A percentile compares a stretch with the other conserved stretches of the same genome.
phyloP scores from a whole-genome alignment of 495 filamentous ascomycete genomes.

The Stereocaulon alpinum region DNA sequence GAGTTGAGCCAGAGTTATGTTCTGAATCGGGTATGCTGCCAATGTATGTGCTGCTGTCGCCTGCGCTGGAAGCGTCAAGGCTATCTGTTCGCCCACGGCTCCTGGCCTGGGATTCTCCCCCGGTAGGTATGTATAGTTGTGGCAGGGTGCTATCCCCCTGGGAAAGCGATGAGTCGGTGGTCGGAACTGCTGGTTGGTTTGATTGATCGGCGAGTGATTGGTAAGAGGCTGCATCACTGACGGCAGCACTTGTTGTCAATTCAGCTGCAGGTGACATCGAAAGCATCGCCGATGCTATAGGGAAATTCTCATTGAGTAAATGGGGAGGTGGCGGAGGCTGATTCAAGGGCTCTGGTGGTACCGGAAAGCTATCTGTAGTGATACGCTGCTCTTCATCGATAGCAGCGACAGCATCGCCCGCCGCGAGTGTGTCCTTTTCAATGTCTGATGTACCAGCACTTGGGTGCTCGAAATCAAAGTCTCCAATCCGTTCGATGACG shows the following conservation, averaged over 20 bases:
- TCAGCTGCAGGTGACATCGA: background rate
- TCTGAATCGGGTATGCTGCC: constrained; percentile 71
- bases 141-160: constrained; percentile 16
- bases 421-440: constrained; percentile 17
- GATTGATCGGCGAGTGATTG: constrained; percentile 20
- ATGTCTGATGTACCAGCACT: constrained; percentile 32
- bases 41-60: constrained; percentile 62
- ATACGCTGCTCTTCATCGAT: constrained; percentile 5
- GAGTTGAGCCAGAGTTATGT: constrained; percentile 72
- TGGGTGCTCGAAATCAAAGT: constrained; percentile 75
- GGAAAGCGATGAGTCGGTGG: constrained; percentile 21
- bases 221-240: background rate
- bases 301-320: background rate
- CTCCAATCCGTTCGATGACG: constrained; percentile 83
- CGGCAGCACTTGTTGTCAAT: background rate
- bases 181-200: constrained; percentile 26
- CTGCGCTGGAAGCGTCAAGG: constrained; percentile 43
- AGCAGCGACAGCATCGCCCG: constrained; percentile 5
- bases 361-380: background rate
- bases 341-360: constrained; percentile 9
- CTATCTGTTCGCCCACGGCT: constrained; percentile 28
- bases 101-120: background rate
- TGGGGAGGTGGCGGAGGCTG: constrained; percentile 14
- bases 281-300: background rate
- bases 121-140: constrained; percentile 5